Percentiles rank a stretch among this genome's conserved stretches.
Conservation (phyloP, 2,329 filamentous ascomycete species). For the Penicillium sp. region DNA sequence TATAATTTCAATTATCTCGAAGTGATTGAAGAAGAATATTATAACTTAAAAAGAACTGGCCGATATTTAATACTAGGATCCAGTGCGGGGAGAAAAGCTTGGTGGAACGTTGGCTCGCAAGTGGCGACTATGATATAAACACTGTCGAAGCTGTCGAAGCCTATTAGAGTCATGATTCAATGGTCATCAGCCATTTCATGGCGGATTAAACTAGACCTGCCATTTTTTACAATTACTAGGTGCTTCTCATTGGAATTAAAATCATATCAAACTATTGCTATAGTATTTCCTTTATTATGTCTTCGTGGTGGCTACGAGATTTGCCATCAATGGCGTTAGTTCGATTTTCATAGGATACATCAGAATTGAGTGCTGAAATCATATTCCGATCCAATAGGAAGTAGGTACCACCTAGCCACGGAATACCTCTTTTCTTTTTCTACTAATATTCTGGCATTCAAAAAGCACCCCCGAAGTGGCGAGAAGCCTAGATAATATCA, state of each 20-base stretch:
- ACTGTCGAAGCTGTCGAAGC: neutral
- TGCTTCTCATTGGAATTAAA: no score
- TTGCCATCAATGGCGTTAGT: neutral
- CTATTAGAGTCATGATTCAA: neutral
- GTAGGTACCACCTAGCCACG: neutral
- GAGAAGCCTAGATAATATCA: no score
- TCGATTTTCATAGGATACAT: neutral
- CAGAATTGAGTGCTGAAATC: neutral
- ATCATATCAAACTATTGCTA: no score
- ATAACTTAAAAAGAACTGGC: neutral
- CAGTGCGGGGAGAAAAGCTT: neutral
- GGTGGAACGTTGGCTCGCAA: neutral
- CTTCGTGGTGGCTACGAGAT: neutral
- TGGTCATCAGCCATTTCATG: neutral
- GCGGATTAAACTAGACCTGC: neutral
- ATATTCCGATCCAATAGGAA: neutral
- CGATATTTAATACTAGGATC: neutral
- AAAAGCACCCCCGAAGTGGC: no score
- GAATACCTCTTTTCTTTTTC: neutral
- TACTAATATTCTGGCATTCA: no score
- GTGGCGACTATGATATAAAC: constrained; percentile 4
- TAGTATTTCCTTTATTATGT: neutral
- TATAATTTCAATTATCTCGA: neutral
- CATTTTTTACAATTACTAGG: neutral
- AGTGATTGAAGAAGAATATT: neutral